phyloP scores from a whole-genome alignment of 352 stramenopile genomes.

The Phytopythium mirpurense region DNA sequence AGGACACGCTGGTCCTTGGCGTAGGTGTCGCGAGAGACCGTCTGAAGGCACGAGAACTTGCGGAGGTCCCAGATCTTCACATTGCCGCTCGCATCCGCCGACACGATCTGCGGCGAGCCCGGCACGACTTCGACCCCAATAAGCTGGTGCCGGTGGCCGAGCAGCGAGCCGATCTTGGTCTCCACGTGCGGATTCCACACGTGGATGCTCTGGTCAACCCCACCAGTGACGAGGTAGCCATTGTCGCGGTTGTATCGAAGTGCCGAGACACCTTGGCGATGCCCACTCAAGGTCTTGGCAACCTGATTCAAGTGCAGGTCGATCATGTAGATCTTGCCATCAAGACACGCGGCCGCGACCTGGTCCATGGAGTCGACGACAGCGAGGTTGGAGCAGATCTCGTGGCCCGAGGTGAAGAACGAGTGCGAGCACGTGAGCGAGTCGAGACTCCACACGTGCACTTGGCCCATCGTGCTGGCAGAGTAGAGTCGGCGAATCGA shows the following conservation, averaged over 20 bases:
- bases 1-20: conserved; percentile 16
- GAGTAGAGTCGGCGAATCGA: conserved; percentile 27
- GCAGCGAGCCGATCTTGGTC: conserved; percentile 41
- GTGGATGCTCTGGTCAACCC: conserved; percentile 45
- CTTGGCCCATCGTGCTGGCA: conserved; percentile 26
- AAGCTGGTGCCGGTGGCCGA: conserved; percentile 36
- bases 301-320: conserved; percentile 25
- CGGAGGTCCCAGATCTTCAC: conserved; percentile 54
- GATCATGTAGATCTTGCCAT: conserved; percentile 61
- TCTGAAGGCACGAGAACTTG: conserved; percentile 41
- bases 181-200: conserved; percentile 65
- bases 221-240: conserved; percentile 49
- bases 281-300: conserved; percentile 28
- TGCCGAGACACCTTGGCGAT: conserved; percentile 35
- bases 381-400: conserved; percentile 33
- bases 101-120: conserved; percentile 42
- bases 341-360: conserved; percentile 32
- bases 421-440: conserved; percentile 24
- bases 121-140: conserved; percentile 45
- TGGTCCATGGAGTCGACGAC: conserved; percentile 27
- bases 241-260: conserved; percentile 39
- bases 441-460: conserved; percentile 39
- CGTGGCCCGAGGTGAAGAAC: conserved; percentile 29
- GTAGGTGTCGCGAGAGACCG: conserved; percentile 28
- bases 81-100: conserved; percentile 39